Evolutionary conservation across 179 eudicot species (phyloP), one percentile per base, ranked within the genome.

Genomic region (Silene coronaria): DNA sequence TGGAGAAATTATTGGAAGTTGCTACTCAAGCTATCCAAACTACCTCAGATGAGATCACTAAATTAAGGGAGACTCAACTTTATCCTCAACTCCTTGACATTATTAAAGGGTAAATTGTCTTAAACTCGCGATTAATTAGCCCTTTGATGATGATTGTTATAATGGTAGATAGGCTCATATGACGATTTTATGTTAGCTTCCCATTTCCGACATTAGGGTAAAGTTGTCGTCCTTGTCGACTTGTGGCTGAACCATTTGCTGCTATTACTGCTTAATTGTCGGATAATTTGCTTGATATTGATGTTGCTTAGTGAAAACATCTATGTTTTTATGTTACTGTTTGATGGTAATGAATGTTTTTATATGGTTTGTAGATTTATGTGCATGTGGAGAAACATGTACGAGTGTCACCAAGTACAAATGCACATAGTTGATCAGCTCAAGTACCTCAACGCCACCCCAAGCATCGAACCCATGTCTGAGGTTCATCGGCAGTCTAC

Each of bases 361-460:
- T 48, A 24, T 12, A 24, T 48, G 73, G n/a, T 14, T 70, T 27
- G 74, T 85, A 94, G 99, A 74, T 86, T 88, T 63, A 89, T 85
- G 91, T 80, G 81, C 81, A 95, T 95, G 99, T 95, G 99, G 99
- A 90, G 97, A 79, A 90, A 93, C 86, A 88, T 91, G 88, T 90
- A 92, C 36, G 97, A 95, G 82, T 87, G 85, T 76, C 99, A 95
- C 81, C 99, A 95, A 77, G 99, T 90, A 75, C 97, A 95, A 67
- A 86, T 79, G 64, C 93, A 92, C 90, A 95, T 95, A 68, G 99
- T 91, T 45, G 93, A 89, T 79, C 99, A 91, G 84, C 91, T 95
- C 78, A 95, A 89, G 82, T 90, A 79, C 79, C 92, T 95, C 21
- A 85, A 86, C 67, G 78, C 82, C 60, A 74, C 84, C 13, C 89